Evolutionary conservation across 2,329 filamentous ascomycete species (phyloP), one percentile per base, ranked within the genome.

Genomic region (Botrytis squamosa): DNA sequence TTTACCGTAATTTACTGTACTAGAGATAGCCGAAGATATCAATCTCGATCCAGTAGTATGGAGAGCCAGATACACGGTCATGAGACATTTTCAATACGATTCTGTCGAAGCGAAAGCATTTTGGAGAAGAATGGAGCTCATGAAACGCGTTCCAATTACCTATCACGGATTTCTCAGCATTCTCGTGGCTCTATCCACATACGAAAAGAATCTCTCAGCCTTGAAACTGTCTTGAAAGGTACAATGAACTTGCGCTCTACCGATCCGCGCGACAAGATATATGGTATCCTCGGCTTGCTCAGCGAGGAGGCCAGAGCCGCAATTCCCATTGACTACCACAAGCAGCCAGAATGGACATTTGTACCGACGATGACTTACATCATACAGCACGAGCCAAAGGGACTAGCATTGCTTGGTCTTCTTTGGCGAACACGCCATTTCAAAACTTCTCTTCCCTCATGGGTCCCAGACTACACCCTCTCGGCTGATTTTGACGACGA

Each of bases 211-310:
- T 5, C 10, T 3, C 33, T 73, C 14, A 42, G 55, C 9, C 46
- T 73, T 55, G 71, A 59, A 57, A 29, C 52, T 12, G 52, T 73
- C 22, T 40, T 73, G 14, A 73, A 63, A 57, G 55, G 65, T 3
- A 73, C 66, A 36, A 73, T 73, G 71, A 73, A 73, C 22, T 55
- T 73, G 18, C 66, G 66, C 59, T 74, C 73, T 4, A 75, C 73
- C 25, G 65, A 74, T n/a, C 65, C 73, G 16, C 64, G 71, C 9
- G 73, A 75, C 25, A 74, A 75, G 36, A 66, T 75, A 36, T 75
- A 74, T 33, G 71, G 73, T 33, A 65, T 75, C 20, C 72, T 75
- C 20, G 73, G 73, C 16, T 20, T 75, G 20, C 33, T 73, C 1
- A 65, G 52, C 16, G 44, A 74, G 14, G 46, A 74, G 33, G 68